These are phyloP conservation scores for Gentiana dahurica DNA, from an alignment of 257 asterid species.

Conservation along the genomic window DNA sequence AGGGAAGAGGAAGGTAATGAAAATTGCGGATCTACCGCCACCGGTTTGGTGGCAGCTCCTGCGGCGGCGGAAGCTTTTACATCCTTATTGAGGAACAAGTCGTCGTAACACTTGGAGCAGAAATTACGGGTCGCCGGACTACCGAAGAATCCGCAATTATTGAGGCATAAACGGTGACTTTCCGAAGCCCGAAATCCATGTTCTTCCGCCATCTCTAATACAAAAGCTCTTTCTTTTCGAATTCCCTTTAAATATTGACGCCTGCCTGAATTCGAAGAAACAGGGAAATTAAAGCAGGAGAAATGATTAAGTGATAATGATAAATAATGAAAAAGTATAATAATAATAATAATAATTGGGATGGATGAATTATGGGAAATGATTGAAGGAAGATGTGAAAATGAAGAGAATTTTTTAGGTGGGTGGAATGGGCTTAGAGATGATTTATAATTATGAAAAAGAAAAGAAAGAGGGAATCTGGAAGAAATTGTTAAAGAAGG, in stretches of 20 bases:
- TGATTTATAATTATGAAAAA: background rate
- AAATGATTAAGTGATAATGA: too few species aligned
- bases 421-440: too few species aligned
- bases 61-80: constrained; percentile 1
- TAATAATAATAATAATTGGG: too few species aligned
- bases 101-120: constrained; percentile 69
- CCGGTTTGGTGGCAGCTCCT: constrained; percentile 10
- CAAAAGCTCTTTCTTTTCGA: too few species aligned
- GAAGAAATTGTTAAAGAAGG: background rate
- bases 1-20: constrained; percentile 19
- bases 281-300: too few species aligned
- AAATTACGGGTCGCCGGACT: constrained; percentile 68
- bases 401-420: too few species aligned
- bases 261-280: too few species aligned
- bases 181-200: constrained; percentile 70
- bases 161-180: constrained; percentile 69
- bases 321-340: too few species aligned
- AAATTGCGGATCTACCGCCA: constrained; percentile 18
- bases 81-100: constrained; percentile 25
- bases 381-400: too few species aligned
- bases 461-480: background rate
- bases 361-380: too few species aligned
- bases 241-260: too few species aligned
- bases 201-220: constrained; percentile 62
- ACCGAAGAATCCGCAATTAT: constrained; percentile 81